phyloP scores from a whole-genome alignment of 352 stramenopile species.

The Phytophthora lateralis region DNA sequence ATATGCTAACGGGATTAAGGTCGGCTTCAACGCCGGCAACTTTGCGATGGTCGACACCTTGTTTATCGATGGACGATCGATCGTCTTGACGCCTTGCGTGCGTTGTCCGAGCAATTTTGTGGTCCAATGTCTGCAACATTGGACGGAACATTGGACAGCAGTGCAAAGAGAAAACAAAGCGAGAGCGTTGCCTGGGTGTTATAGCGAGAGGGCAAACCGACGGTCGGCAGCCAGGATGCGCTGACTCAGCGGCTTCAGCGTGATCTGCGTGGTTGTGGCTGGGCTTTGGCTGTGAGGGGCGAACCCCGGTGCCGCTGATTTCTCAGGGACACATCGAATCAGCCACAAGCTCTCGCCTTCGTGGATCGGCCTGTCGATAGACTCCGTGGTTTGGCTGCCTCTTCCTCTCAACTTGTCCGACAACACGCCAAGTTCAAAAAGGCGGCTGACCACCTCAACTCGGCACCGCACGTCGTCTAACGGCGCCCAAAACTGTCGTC shows the following conservation, averaged over 20 bases:
- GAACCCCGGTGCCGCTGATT: background rate
- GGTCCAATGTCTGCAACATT: background rate
- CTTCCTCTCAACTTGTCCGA: constrained; percentile 12
- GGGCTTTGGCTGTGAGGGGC: background rate
- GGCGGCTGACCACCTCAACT: constrained; percentile 23
- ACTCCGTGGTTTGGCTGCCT: constrained; percentile 6
- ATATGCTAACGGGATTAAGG: background rate
- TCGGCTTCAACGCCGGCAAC: constrained; percentile 16
- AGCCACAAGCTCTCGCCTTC: background rate
- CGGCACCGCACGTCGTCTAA: constrained; percentile 1
- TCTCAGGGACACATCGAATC: constrained; percentile 8
- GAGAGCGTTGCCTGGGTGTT: no score
- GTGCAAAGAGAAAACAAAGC: constrained; percentile 12
- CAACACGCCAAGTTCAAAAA: constrained; percentile 16
- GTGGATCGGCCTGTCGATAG: background rate
- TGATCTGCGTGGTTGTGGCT: background rate
- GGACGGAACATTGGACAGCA: constrained; percentile 1
- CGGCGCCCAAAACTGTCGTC: background rate
- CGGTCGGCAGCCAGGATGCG: background rate
- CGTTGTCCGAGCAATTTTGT: constrained; percentile 1
- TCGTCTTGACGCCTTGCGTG: constrained; percentile 5
- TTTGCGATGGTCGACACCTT: background rate
- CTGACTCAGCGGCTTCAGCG: constrained; percentile 3
- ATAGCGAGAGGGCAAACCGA: no score
- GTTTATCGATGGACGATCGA: background rate